Evolutionary conservation across 2,329 filamentous ascomycete species (phyloP).

Genomic region (Hypoxylon sp.): DNA sequence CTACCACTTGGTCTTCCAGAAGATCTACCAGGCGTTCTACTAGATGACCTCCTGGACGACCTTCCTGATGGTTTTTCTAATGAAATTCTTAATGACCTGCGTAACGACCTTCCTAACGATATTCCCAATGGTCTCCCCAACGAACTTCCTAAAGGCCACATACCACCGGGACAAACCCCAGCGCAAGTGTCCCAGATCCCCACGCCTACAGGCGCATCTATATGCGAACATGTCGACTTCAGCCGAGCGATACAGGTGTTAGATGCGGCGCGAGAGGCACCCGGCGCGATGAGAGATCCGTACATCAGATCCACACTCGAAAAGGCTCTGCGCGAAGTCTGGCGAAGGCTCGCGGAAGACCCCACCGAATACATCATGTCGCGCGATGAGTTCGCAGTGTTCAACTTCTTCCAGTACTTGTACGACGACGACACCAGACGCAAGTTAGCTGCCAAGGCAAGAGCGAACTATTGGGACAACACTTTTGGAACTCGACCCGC

Average conservation of each 20-base stretch:
- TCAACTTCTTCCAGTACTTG: slow-evolving; percentile 85
- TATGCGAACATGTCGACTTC: slow-evolving; percentile 45
- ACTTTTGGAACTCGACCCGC: slow-evolving; percentile 24
- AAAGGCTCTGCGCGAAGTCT: slow-evolving; percentile 73
- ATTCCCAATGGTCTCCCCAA: not conserved
- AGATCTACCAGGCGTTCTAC: too few relatives aligned
- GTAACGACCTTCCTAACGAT: not conserved
- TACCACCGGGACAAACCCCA: not conserved
- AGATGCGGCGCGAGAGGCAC: slow-evolving; percentile 81
- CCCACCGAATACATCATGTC: slow-evolving; percentile 81
- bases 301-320: slow-evolving; percentile 77
- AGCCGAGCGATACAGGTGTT: slow-evolving; percentile 74
- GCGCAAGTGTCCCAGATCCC: not conserved
- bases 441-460: slow-evolving; percentile 60
- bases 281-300: slow-evolving; percentile 75
- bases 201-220: not conserved
- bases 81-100: not conserved
- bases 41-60: not conserved
- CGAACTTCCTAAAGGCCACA: not conserved
- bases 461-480: slow-evolving; percentile 69
- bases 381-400: slow-evolving; percentile 84
- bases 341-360: slow-evolving; percentile 75
- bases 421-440: slow-evolving; percentile 66
- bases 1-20: not conserved
- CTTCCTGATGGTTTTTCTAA: too few relatives aligned